These are phyloP conservation scores for Camellia granthamiana DNA, from an alignment of 148 eudicot species.

Conservation along the genomic window DNA sequence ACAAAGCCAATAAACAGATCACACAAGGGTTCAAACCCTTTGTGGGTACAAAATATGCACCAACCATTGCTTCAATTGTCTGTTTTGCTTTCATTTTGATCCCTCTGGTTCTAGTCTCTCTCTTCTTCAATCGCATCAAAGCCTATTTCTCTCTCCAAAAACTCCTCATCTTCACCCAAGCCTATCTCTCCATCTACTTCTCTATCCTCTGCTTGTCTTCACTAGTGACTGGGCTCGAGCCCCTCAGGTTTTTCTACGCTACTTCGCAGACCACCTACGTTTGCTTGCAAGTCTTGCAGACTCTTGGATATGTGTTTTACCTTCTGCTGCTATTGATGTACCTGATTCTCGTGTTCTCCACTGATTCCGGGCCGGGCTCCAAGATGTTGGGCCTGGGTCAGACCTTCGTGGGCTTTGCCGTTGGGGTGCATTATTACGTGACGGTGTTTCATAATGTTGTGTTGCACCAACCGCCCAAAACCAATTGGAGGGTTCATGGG, in stretches of 20 bases:
- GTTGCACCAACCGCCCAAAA: conserved; percentile 74
- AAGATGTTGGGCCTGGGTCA: conserved; percentile 77
- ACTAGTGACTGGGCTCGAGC: conserved; percentile 74
- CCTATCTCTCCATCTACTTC: conserved; percentile 78
- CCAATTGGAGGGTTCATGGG: conserved; percentile 81
- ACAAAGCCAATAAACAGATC: conserved; percentile 59
- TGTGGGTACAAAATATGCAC: conserved; percentile 66
- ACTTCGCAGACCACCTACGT: conserved; percentile 71
- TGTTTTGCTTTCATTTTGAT: conserved; percentile 60
- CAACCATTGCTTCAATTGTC: conserved; percentile 50
- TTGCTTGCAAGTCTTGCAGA: conserved; percentile 72
- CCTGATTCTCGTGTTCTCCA: conserved; percentile 64
- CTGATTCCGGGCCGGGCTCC: conserved; percentile 55
- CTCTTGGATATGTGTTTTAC: conserved; percentile 70
- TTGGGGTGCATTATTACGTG: conserved; percentile 90
- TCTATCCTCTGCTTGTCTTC: conserved; percentile 63
- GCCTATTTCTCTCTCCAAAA: conserved; percentile 77
- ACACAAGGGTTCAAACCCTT: conserved; percentile 67
- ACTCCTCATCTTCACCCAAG: conserved; percentile 71
- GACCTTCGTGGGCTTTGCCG: conserved; percentile 71
- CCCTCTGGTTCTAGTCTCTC: conserved; percentile 68
- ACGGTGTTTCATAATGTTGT: conserved; percentile 85
- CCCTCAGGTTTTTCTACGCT: conserved; percentile 73
- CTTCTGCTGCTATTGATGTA: conserved; percentile 68
- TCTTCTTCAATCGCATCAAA: conserved; percentile 60